Evolutionary conservation across 306 rosid genomes (phyloP).

Genomic region (Fagus crenata): DNA sequence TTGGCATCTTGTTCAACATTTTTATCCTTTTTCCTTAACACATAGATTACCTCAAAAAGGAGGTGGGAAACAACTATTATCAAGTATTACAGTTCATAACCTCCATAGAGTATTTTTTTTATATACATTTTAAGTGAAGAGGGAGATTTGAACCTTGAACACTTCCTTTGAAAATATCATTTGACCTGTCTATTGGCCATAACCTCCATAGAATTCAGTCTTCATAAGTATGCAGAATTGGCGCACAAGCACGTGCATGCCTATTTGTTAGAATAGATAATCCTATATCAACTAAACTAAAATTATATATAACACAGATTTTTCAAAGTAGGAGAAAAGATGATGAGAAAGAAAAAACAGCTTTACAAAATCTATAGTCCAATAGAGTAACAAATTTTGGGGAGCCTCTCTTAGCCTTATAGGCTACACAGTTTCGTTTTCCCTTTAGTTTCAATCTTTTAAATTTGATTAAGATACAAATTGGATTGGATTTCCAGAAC

Average conservation of each 20-base stretch:
- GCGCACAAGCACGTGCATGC: not conserved
- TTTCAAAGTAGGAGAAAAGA: slow-evolving; percentile 38
- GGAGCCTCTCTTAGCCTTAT: slow-evolving; percentile 51
- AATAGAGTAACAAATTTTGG: slow-evolving; percentile 43
- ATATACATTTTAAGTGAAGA: too few relatives aligned
- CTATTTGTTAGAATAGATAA: not conserved
- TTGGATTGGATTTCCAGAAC: slow-evolving; percentile 34
- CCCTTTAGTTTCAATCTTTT: slow-evolving; percentile 44
- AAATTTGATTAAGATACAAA: slow-evolving; percentile 49
- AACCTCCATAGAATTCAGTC: too few relatives aligned
- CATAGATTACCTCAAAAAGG: not conserved
- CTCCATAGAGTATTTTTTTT: not conserved
- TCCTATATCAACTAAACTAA: slow-evolving; percentile 30
- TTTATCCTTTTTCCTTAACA: not conserved
- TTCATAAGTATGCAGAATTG: too few relatives aligned
- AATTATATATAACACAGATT: slow-evolving; percentile 28
- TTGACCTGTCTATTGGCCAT: too few relatives aligned
- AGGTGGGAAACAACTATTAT: not conserved
- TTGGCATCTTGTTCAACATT: too few relatives aligned
- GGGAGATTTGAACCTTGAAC: too few relatives aligned
- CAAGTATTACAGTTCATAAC: not conserved
- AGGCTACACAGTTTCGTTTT: slow-evolving; percentile 43
- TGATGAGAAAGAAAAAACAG: slow-evolving; percentile 36
- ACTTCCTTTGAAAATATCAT: too few relatives aligned
- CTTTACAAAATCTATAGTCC: slow-evolving; percentile 65